A percentile compares a stretch with the other conserved stretches of the same genome.
These are phyloP conservation scores for Podosphaera xanthii DNA, from an alignment of 2,329 filamentous ascomycete genomes.

Conservation along the genomic window DNA sequence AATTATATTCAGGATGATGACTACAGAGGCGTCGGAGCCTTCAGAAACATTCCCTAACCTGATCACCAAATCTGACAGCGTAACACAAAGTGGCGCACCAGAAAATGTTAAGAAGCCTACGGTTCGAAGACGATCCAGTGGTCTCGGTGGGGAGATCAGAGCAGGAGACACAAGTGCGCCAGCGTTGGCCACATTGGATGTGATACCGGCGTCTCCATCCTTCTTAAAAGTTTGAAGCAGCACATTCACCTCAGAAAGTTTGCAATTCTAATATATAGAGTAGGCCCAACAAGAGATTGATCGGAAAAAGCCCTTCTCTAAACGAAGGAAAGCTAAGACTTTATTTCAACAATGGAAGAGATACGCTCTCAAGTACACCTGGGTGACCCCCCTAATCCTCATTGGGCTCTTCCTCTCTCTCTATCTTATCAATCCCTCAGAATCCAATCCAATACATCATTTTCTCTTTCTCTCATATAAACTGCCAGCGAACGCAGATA, in stretches of 20 bases:
- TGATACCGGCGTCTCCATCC: slow-evolving; percentile 10
- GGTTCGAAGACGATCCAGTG: slow-evolving; percentile 23
- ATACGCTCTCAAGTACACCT: slow-evolving; percentile 32
- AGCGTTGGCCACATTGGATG: slow-evolving; percentile 23
- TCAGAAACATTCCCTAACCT: slow-evolving; percentile 8
- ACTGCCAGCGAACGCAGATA: slow-evolving; percentile 26
- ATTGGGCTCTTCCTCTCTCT: slow-evolving; percentile 36
- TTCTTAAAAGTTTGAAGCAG: slow-evolving; percentile 6
- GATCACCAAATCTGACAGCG: slow-evolving; percentile 8
- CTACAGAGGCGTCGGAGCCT: slow-evolving; percentile 7
- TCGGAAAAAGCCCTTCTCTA: slow-evolving; percentile 15
- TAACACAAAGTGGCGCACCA: slow-evolving; percentile 7
- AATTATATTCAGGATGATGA: slow-evolving; percentile 2
- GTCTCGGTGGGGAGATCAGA: slow-evolving; percentile 26
- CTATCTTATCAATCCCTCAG: slow-evolving; percentile 54
- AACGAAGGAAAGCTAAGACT: slow-evolving; percentile 15
- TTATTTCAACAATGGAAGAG: slow-evolving; percentile 24
- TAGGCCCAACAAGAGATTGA: slow-evolving; percentile 14
- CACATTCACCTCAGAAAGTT: not conserved
- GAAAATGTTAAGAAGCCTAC: slow-evolving; percentile 9
- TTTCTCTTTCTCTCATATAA: slow-evolving; percentile 84
- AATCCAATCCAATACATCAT: slow-evolving; percentile 54
- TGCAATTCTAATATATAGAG: not conserved
- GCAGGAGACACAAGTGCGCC: slow-evolving; percentile 25
- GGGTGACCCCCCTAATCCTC: slow-evolving; percentile 43